Base-by-base conservation (phyloP, 176 grass and related monocot species). In the Poa annua region DNA sequence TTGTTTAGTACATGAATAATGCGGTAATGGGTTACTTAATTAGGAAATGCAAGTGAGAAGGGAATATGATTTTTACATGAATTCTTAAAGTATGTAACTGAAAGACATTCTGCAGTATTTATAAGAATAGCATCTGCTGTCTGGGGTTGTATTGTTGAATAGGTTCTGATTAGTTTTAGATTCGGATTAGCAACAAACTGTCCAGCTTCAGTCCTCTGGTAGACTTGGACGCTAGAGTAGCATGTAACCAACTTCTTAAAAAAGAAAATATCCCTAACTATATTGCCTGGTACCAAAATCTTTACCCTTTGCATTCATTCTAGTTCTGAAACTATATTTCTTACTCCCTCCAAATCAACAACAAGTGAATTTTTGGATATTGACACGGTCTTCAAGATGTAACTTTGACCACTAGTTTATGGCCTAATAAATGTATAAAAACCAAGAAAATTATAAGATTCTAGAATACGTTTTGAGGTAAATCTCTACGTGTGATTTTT, bases 81-180 rank as follows among this genome's bases (percentile, higher is more conserved):
- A 49, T 16, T 25, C 44, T 49, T 44, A 8, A 44, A 49, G 69
- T 48, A 50, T 50, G 45, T 16, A 74, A 74, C 70, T 74, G 70
- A 74, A 74, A 74, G 24, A 50, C 24, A 74, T 32, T 25, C 14
- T 74, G 24, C 45, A 50, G 29, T 29, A 48, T 25, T 74, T 49
- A 11, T 74, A 26, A 71, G 21, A 45, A 25, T 29, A 26, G 44
- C 22, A 45, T 72, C 52, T 77, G 54, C 13, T 60, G 36, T 42
- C 75, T 77, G 41, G 12, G 24, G 42, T 79, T 50, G 41, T 8
- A 80, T 66, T 33, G 22, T 80, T 80, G 69, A 44, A 72, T 72
- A 74, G 15, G 15, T 19, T 24, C 47, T 29, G 44, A 15, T 51
- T 74, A 45, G 45, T 32, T 74, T 25, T 14, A 14, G 32, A 51